These are phyloP conservation scores for Peniophora sp. DNA, from an alignment of 1,284 basidiomycete species.

Conservation along the genomic window DNA sequence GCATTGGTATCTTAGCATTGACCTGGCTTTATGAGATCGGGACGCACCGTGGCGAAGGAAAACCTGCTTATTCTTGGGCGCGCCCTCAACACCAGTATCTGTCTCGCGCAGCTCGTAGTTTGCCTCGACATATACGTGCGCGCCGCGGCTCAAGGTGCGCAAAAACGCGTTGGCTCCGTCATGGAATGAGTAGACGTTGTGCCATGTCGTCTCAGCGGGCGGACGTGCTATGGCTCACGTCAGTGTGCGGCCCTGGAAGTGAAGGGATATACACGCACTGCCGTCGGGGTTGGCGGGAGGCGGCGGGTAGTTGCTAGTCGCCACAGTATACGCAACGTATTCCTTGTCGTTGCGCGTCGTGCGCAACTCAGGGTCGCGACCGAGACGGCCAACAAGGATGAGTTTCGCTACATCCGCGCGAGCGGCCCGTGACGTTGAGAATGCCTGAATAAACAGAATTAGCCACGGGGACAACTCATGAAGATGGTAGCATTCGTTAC, in stretches of 20 bases:
- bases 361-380: slow-evolving; percentile 61
- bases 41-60: slow-evolving; percentile 65
- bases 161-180: slow-evolving; percentile 52
- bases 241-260: background rate
- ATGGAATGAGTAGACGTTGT: slow-evolving; percentile 65
- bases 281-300: slow-evolving; percentile 52
- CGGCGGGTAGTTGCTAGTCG: slow-evolving; percentile 53
- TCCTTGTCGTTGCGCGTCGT: slow-evolving; percentile 67
- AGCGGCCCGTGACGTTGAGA: slow-evolving; percentile 53
- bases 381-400: slow-evolving; percentile 66
- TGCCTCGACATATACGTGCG: slow-evolving; percentile 70
- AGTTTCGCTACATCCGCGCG: slow-evolving; percentile 64
- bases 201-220: slow-evolving; percentile 58
- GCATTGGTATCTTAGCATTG: no score
- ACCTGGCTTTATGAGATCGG: background rate
- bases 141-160: slow-evolving; percentile 55
- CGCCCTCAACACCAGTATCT: slow-evolving; percentile 53
- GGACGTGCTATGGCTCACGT: slow-evolving; percentile 36
- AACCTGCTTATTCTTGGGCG: slow-evolving; percentile 67
- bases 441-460: slow-evolving; percentile 39
- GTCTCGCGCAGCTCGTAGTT: slow-evolving; percentile 68
- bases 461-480: no score
- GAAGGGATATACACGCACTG: slow-evolving; percentile 31
- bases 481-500: no score
- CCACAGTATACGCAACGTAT: slow-evolving; percentile 70